These are phyloP conservation scores for Coemansia sp. DNA, from an alignment of 192 early-diverging fungal genomes.

Conservation along the genomic window DNA sequence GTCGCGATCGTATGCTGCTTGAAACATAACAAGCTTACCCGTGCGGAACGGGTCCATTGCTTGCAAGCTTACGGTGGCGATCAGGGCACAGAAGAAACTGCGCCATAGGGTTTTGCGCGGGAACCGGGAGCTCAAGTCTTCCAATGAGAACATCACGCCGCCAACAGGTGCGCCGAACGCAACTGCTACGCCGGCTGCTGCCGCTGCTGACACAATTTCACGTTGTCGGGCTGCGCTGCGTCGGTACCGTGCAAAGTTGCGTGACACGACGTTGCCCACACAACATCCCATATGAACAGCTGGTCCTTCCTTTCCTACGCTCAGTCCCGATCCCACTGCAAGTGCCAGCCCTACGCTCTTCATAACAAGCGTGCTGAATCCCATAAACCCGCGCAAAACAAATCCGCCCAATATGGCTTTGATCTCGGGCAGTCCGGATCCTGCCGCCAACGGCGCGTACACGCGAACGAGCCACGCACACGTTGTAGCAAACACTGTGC, in stretches of 20 bases:
- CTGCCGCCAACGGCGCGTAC: constrained; percentile 88
- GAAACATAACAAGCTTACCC: constrained; percentile 96
- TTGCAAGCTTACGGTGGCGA: constrained; percentile 88
- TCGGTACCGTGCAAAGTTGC: constrained; percentile 81
- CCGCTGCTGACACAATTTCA: constrained; percentile 71
- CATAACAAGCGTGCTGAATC: constrained; percentile 83
- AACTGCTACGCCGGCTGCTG: constrained; percentile 72
- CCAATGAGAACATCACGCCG: constrained; percentile 73
- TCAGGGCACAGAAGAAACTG: constrained; percentile 95
- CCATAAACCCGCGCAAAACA: constrained; percentile 91
- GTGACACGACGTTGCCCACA: constrained; percentile 79
- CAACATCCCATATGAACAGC: constrained; percentile 92
- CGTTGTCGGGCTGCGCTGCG: constrained; percentile 70
- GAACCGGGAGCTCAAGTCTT: constrained; percentile 96
- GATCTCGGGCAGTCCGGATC: constrained; percentile 93
- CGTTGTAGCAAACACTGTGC: constrained; percentile 70
- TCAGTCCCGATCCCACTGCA: constrained; percentile 80
- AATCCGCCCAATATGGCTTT: constrained; percentile 87
- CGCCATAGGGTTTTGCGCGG: constrained; percentile 95
- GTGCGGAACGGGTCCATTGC: constrained; percentile 94
- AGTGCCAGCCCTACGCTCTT: constrained; percentile 75
- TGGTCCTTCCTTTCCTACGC: constrained; percentile 92
- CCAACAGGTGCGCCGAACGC: constrained; percentile 74
- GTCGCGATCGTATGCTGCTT: constrained; percentile 86
- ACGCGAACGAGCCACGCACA: constrained; percentile 74